Evolutionary conservation across 805 yeast species (phyloP).

Genomic region (Metschnikowia hibisci): DNA sequence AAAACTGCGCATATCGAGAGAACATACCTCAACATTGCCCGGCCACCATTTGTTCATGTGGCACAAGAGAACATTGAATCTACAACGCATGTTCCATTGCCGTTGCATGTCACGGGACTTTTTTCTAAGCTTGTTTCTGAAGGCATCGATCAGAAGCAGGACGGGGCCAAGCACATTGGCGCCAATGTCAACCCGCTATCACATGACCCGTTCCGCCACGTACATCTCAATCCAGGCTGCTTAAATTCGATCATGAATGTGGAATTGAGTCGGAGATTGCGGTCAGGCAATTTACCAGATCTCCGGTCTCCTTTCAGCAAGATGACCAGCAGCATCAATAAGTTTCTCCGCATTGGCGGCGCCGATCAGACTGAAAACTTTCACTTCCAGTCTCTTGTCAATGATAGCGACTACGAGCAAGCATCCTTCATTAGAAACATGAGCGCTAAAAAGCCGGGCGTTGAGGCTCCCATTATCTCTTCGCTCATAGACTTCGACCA

Average conservation of each 20-base stretch:
- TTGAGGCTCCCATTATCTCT: slow-evolving; percentile 12
- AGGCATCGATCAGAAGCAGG: slow-evolving; percentile 34
- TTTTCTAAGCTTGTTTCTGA: slow-evolving; percentile 34
- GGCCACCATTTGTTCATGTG: slow-evolving; percentile 29
- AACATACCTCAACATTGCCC: slow-evolving; percentile 33
- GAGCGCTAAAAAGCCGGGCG: slow-evolving; percentile 3
- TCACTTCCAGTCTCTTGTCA: slow-evolving; percentile 5
- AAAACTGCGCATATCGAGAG: slow-evolving; percentile 18
- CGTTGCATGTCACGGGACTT: slow-evolving; percentile 45
- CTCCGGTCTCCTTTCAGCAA: slow-evolving; percentile 29
- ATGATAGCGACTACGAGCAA: slow-evolving; percentile 3
- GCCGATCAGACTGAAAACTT: slow-evolving; percentile 1
- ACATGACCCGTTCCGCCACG: slow-evolving; percentile 50
- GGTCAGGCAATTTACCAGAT: slow-evolving; percentile 7
- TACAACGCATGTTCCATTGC: slow-evolving; percentile 49
- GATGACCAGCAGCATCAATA: slow-evolving; percentile 31
- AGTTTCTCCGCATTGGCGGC: slow-evolving; percentile 20
- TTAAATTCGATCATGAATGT: slow-evolving; percentile 20
- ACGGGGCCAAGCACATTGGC: slow-evolving; percentile 45
- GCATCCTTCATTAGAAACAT: neutral
- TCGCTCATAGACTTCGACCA: slow-evolving; percentile 32
- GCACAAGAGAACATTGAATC: slow-evolving; percentile 37
- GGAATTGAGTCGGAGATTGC: slow-evolving; percentile 5
- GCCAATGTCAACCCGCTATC: slow-evolving; percentile 50
- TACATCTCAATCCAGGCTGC: slow-evolving; percentile 56